A percentile compares a stretch with the other conserved stretches of the same genome.
Evolutionary conservation across 2,329 filamentous ascomycete species (phyloP).

Genomic region (Epicoccum nigrum): DNA sequence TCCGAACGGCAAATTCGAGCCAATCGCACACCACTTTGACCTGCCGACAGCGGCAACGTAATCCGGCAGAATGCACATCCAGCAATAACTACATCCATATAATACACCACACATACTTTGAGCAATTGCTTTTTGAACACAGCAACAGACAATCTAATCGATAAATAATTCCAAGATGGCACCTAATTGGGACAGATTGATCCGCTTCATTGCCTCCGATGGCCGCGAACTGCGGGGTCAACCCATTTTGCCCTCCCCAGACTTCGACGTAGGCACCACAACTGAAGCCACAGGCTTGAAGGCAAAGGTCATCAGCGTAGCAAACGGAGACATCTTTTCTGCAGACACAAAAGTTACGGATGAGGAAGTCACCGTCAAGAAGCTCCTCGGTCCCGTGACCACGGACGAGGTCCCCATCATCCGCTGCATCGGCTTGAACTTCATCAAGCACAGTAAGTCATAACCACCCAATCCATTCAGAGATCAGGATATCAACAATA

Average conservation of each 20-base stretch:
- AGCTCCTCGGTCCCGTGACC: constrained; percentile 60
- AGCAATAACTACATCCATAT: background rate
- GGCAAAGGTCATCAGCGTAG: constrained; percentile 56
- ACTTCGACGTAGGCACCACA: constrained; percentile 58
- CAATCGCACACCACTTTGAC: constrained; percentile 16
- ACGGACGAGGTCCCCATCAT: constrained; percentile 61
- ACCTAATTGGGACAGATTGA: constrained; percentile 58
- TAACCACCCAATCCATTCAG: background rate
- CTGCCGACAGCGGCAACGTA: constrained; percentile 21
- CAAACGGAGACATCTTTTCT: constrained; percentile 59
- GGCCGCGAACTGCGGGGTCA: constrained; percentile 59
- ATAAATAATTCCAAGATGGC: constrained; percentile 20
- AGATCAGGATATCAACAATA: too few species aligned
- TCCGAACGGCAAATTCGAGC: background rate
- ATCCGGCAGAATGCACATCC: constrained; percentile 31
- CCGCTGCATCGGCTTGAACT: constrained; percentile 66
- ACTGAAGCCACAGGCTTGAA: constrained; percentile 57
- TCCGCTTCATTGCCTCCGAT: constrained; percentile 61
- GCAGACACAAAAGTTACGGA: constrained; percentile 59
- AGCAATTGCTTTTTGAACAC: too few species aligned
- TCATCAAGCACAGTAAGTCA: constrained; percentile 60
- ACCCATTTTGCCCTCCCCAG: constrained; percentile 53
- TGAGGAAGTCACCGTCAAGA: constrained; percentile 61
- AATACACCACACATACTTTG: constrained; percentile 1
- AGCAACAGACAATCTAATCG: background rate